Evolutionary conservation across 805 yeast species (phyloP).

Genomic region (Phaffomyces antillensis): DNA sequence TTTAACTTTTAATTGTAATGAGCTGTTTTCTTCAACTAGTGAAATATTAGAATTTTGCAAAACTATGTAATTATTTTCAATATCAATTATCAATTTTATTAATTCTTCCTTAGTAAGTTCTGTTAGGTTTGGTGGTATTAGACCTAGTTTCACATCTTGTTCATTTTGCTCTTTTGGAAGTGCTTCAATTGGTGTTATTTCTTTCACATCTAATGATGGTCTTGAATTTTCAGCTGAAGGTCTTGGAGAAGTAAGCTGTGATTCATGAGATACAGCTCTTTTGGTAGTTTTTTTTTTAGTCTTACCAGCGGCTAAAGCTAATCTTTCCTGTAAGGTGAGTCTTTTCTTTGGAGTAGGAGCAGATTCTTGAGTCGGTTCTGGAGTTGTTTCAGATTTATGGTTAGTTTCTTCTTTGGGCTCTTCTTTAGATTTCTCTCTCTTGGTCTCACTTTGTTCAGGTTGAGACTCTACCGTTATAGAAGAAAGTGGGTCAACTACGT

Average conservation of each 20-base stretch:
- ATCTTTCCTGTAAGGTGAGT: conserved; percentile 74
- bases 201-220: background rate
- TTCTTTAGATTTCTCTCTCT: background rate
- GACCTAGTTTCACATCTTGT: no score
- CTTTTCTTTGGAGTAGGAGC: conserved; percentile 40
- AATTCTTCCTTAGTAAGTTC: conserved; percentile 13
- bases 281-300: conserved; percentile 18
- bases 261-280: conserved; percentile 1
- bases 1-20: conserved; percentile 18
- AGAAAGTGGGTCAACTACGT: background rate
- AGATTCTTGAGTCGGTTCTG: background rate
- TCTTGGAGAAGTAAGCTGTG: background rate
- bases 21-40: conserved; percentile 16
- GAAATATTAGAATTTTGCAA: conserved; percentile 14
- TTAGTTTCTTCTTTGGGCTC: background rate
- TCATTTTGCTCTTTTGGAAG: background rate
- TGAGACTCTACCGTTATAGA: background rate
- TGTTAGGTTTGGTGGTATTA: conserved; percentile 10
- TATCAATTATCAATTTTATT: conserved; percentile 10
- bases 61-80: conserved; percentile 7
- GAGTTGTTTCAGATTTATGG: background rate
- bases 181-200: background rate
- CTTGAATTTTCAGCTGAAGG: conserved; percentile 5
- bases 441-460: background rate
- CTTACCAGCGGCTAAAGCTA: conserved; percentile 67